Percentiles rank a stretch among this genome's conserved stretches.
Evolutionary conservation across 2,329 filamentous ascomycete species (phyloP).

Genomic region (Neoarthrinium moseri): DNA sequence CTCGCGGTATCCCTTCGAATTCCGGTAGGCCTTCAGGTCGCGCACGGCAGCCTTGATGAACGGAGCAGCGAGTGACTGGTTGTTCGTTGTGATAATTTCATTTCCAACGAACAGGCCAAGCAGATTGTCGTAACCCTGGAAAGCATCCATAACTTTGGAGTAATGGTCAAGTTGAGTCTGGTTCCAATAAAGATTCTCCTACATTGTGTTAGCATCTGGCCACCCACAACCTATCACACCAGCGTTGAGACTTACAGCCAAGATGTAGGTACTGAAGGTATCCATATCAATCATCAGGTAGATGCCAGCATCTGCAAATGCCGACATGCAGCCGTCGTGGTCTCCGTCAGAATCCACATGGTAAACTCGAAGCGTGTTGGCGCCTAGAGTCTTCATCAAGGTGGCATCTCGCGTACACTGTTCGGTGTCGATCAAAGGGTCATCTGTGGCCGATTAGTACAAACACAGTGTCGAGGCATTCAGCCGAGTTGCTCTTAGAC

Average conservation of each 20-base stretch:
- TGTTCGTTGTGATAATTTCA: conserved; percentile 70
- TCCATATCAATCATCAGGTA: conserved; percentile 85
- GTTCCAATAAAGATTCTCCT: conserved; percentile 64
- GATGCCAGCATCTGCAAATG: conserved; percentile 76
- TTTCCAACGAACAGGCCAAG: conserved; percentile 87
- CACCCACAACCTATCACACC: background rate
- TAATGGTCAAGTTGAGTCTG: conserved; percentile 68
- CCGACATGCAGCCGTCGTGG: conserved; percentile 78
- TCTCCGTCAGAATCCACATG: conserved; percentile 72
- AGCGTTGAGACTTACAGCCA: conserved; percentile 45
- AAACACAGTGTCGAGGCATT: conserved; percentile 47
- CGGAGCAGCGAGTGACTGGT: conserved; percentile 65
- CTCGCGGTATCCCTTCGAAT: conserved; percentile 71
- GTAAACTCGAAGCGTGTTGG: conserved; percentile 85
- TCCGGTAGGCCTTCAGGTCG: conserved; percentile 80
- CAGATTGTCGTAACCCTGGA: conserved; percentile 75
- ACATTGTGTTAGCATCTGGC: background rate
- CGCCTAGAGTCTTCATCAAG: conserved; percentile 77
- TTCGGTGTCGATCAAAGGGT: conserved; percentile 72
- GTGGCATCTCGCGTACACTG: conserved; percentile 76
- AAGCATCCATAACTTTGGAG: conserved; percentile 71
- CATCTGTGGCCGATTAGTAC: conserved; percentile 63
- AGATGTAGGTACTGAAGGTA: conserved; percentile 68
- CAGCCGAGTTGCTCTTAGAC: conserved; percentile 18
- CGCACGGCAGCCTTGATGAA: conserved; percentile 80